Percentiles rank a stretch among this genome's conserved stretches.
phyloP scores from a whole-genome alignment of 352 stramenopile species.

The Pythium phragmiticola region DNA sequence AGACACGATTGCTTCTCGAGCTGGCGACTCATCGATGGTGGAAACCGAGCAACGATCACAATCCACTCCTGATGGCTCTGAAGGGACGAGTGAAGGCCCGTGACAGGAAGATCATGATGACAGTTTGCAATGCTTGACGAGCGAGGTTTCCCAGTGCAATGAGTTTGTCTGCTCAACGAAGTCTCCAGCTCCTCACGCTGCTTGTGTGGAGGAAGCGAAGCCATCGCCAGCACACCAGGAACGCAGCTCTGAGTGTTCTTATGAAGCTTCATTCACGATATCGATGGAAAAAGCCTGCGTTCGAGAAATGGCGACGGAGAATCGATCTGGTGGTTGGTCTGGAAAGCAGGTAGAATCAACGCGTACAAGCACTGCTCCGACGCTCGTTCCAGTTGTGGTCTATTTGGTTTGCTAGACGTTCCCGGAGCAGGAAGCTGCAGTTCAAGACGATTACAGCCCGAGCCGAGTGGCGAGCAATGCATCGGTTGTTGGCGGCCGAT shows the following conservation, averaged over 20 bases:
- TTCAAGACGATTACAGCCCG: neutral
- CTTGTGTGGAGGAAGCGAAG: constrained; percentile 6
- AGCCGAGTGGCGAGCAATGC: neutral
- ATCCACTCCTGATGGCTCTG: neutral
- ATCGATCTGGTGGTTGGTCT: neutral
- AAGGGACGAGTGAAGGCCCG: neutral
- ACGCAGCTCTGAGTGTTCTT: neutral
- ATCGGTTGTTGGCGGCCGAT: neutral
- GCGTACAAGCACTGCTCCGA: neutral
- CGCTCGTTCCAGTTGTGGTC: constrained; percentile 4
- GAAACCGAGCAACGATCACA: neutral
- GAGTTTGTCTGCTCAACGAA: neutral
- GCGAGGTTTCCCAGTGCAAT: neutral
- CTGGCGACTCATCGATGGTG: neutral
- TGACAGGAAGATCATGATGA: neutral
- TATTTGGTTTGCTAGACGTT: neutral
- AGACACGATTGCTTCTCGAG: neutral
- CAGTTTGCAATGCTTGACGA: constrained; percentile 8
- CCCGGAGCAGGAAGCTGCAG: neutral
- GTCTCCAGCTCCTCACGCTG: constrained; percentile 10
- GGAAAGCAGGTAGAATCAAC: constrained; percentile 2
- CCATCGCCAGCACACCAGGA: neutral
- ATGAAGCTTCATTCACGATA: neutral
- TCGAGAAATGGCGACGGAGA: constrained; percentile 11
- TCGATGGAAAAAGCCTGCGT: constrained; percentile 13